These are phyloP conservation scores for Plasmodium ovale DNA, from an alignment of 169 alveolate genomes.

Conservation along the genomic window DNA sequence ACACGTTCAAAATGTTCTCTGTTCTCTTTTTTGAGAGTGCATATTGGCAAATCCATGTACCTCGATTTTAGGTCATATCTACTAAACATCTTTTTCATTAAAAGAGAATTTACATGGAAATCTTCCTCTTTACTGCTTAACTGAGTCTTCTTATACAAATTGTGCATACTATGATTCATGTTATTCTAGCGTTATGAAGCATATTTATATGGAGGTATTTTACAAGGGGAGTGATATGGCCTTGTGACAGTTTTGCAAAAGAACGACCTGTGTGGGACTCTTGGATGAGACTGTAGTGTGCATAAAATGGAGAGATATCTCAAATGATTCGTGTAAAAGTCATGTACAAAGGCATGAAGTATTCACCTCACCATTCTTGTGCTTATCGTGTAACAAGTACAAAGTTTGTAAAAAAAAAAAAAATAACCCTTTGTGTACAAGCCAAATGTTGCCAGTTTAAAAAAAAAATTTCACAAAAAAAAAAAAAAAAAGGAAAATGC, in stretches of 20 bases:
- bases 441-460: neutral
- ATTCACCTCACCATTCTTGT: no score
- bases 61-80: constrained; percentile 37
- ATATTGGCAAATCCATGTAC: constrained; percentile 5
- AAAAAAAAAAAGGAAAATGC: no score
- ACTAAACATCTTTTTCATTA: constrained; percentile 1
- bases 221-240: neutral
- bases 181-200: no score
- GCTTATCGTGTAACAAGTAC: no score
- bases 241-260: no score
- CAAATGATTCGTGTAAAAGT: no score
- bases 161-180: constrained; percentile 22
- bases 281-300: no score
- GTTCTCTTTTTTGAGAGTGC: neutral
- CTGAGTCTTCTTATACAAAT: constrained; percentile 2
- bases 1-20: constrained; percentile 47
- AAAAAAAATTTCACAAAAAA: neutral
- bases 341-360: no score
- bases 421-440: neutral
- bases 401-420: no score
- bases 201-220: no score
- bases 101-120: constrained; percentile 8
- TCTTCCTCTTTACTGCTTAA: constrained; percentile 21
- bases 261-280: no score
- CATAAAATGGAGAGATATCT: no score